Percentiles rank a stretch among this genome's conserved stretches.
Evolutionary conservation across 305 asterid genomes (phyloP).

Genomic region (Solanum hybrid): DNA sequence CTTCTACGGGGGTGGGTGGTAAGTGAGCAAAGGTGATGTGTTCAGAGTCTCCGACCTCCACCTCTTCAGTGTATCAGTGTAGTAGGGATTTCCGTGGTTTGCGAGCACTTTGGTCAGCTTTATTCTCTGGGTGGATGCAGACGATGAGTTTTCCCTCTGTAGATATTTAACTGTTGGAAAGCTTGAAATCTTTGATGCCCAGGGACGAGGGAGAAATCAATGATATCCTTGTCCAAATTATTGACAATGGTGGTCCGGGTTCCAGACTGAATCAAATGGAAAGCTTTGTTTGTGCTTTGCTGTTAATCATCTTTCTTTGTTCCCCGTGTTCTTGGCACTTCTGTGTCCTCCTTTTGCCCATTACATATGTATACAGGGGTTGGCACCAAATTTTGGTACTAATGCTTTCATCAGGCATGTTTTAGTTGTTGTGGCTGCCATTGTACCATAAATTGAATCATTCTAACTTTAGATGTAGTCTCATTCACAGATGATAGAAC

Average conservation of each 20-base stretch:
- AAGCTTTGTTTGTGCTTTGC: constrained; percentile 15
- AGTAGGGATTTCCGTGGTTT: constrained; percentile 1
- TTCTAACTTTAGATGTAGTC: constrained; percentile 9
- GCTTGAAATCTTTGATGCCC: constrained; percentile 18
- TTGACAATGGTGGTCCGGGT: constrained; percentile 6
- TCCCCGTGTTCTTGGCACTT: constrained; percentile 4
- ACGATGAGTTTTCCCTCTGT: constrained; percentile 29
- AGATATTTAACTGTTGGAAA: constrained; percentile 37
- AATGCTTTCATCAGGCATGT: constrained; percentile 12
- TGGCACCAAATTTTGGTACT: constrained; percentile 16
- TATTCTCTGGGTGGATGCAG: constrained; percentile 18
- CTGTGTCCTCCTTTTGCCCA: constrained; percentile 3
- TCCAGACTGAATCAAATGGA: constrained; percentile 7
- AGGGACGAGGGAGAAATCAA: constrained; percentile 3
- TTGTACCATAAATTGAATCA: constrained; percentile 7
- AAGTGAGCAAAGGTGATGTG: constrained; percentile 17
- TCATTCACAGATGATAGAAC: constrained; percentile 11
- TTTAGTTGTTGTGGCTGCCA: constrained; percentile 12
- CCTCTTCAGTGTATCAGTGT: constrained; percentile 4
- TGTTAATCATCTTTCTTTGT: constrained; percentile 8
- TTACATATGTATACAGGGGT: constrained; percentile 9
- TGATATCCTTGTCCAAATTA: constrained; percentile 11
- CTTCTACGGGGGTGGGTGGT: constrained; percentile 16
- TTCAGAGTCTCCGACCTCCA: constrained; percentile 16
- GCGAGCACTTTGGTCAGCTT: constrained; percentile 11